These are phyloP conservation scores for Chrysoporthe deuterocubensis DNA, from an alignment of 2,329 filamentous ascomycete species.

Conservation along the genomic window DNA sequence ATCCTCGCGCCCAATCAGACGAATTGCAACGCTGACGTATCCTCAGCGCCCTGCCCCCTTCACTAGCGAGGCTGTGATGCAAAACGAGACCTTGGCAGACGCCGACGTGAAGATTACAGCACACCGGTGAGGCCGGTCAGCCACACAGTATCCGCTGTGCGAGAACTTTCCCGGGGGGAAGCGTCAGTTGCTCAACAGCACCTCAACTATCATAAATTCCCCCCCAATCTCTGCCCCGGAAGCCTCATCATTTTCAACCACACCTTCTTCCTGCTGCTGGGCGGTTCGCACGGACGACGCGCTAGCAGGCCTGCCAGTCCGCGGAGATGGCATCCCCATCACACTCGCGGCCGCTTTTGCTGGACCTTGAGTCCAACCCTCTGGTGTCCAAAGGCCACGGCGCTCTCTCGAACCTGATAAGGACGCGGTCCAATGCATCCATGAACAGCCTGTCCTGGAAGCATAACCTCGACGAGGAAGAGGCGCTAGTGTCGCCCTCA, in stretches of 20 bases:
- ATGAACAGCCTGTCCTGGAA: conserved; percentile 27
- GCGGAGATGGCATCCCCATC: conserved; percentile 47
- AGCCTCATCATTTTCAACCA: not conserved
- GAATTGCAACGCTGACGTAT: not conserved
- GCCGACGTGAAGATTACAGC: not conserved
- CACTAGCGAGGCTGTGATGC: not conserved
- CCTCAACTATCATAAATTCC: not conserved
- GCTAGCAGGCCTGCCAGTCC: conserved; percentile 56
- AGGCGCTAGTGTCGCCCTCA: conserved; percentile 11
- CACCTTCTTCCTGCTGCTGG: not conserved
- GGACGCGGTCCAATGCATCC: conserved; percentile 52
- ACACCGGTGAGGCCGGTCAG: not conserved
- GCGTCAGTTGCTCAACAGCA: not conserved
- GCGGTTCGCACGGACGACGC: conserved; percentile 33
- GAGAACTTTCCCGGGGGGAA: too few species aligned
- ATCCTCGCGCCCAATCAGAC: not conserved
- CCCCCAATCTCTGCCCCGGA: not conserved
- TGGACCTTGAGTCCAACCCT: conserved; percentile 55
- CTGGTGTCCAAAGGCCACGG: conserved; percentile 48
- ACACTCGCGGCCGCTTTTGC: conserved; percentile 34
- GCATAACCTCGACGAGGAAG: conserved; percentile 25
- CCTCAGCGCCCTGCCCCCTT: not conserved
- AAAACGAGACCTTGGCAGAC: not conserved
- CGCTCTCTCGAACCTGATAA: conserved; percentile 42
- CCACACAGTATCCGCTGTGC: not conserved